Percentiles rank a stretch among this genome's conserved stretches.
Evolutionary conservation across 371 early-diverging fungal genomes (phyloP).

Genomic region (Apophysomyces sp.): DNA sequence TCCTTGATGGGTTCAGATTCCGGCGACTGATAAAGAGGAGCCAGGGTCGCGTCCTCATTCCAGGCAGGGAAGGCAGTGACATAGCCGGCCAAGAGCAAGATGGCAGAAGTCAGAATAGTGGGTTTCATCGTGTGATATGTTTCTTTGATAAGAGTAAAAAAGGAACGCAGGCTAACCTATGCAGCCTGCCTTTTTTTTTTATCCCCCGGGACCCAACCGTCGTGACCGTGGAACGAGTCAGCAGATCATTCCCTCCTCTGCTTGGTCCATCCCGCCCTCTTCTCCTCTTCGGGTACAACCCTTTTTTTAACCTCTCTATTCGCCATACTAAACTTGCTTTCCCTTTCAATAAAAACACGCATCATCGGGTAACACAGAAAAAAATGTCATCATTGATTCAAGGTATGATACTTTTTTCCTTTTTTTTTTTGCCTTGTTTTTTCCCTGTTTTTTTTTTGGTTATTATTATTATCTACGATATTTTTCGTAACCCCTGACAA

Average conservation of each 20-base stretch:
- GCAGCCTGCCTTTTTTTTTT: not conserved
- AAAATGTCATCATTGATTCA: too few species aligned
- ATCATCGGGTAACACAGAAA: too few species aligned
- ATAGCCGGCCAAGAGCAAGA: constrained; percentile 12
- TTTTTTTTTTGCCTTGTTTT: not conserved
- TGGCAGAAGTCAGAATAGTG: constrained; percentile 16
- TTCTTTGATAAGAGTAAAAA: not conserved
- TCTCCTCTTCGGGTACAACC: too few species aligned
- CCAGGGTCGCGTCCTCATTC: constrained; percentile 24
- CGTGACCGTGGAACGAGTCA: too few species aligned
- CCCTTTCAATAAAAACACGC: too few species aligned
- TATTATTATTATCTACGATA: not conserved
- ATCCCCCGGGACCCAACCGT: too few species aligned
- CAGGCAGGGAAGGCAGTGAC: constrained; percentile 12
- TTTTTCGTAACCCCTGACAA: constrained; percentile 18
- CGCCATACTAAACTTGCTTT: too few species aligned
- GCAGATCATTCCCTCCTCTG: too few species aligned
- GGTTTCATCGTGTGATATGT: not conserved
- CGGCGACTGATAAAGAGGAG: constrained; percentile 64
- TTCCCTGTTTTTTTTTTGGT: not conserved
- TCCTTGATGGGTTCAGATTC: constrained; percentile 70
- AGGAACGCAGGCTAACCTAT: not conserved
- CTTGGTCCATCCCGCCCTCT: too few species aligned
- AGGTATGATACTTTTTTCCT: too few species aligned
- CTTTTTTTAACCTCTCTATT: too few species aligned